Conservation (phyloP, 805 yeast species). For the Spathaspora gorwiae region DNA sequence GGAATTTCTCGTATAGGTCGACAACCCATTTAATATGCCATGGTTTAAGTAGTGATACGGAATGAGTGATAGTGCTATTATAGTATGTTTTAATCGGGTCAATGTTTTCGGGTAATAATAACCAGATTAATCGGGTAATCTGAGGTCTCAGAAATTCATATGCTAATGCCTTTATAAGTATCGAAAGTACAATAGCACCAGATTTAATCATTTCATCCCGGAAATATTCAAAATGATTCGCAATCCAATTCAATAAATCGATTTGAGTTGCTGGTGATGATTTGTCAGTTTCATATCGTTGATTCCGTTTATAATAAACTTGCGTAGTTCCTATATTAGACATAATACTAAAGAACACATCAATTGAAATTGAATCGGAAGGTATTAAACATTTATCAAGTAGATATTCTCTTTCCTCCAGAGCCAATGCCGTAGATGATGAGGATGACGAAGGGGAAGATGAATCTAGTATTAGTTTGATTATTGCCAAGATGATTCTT, state of each 20-base stretch:
- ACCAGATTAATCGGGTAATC: constrained; percentile 17
- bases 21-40: constrained; percentile 30
- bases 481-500: neutral
- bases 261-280: constrained; percentile 14
- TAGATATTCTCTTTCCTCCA: neutral
- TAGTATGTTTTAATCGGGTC: constrained; percentile 7
- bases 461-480: constrained; percentile 4
- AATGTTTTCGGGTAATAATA: constrained; percentile 13
- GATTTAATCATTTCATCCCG: constrained; percentile 8
- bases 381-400: constrained; percentile 5
- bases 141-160: constrained; percentile 22
- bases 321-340: constrained; percentile 13
- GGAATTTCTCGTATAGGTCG: constrained; percentile 25
- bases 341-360: constrained; percentile 5
- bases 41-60: constrained; percentile 9
- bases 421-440: neutral
- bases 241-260: constrained; percentile 19
- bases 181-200: constrained; percentile 11
- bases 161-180: constrained; percentile 17
- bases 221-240: constrained; percentile 15
- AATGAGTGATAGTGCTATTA: constrained; percentile 8
- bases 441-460: neutral
- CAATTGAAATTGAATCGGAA: neutral
- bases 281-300: constrained; percentile 10
- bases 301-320: constrained; percentile 12